phyloP scores from a whole-genome alignment of 352 stramenopile genomes.

The Phytophthora litchii region DNA sequence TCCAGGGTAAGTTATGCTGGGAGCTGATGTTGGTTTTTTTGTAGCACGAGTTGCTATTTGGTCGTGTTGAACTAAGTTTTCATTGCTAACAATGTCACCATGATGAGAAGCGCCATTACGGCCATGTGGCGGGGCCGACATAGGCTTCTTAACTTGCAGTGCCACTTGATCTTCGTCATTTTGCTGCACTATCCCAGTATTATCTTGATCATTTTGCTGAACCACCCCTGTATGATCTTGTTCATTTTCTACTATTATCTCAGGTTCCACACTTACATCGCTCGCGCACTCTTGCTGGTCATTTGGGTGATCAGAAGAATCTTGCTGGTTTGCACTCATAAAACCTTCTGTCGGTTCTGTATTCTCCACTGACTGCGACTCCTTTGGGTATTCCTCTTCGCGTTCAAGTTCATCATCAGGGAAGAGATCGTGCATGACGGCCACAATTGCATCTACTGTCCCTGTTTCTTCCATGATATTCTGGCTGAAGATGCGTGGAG shows the following conservation, averaged over 20 bases:
- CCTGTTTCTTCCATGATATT: slow-evolving; percentile 75
- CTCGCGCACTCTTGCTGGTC: not conserved
- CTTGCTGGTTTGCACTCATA: not conserved
- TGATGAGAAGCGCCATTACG: slow-evolving; percentile 3
- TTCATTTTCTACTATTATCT: not conserved
- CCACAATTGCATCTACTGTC: slow-evolving; percentile 60
- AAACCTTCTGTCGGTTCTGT: slow-evolving; percentile 2
- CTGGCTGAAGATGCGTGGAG: slow-evolving; percentile 65
- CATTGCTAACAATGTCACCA: not conserved
- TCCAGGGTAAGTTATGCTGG: slow-evolving; percentile 14
- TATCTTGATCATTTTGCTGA: not conserved
- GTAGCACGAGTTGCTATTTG: slow-evolving; percentile 5
- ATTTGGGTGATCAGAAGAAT: not conserved
- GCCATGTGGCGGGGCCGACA: slow-evolving; percentile 17
- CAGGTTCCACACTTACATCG: not conserved
- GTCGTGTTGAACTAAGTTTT: not conserved
- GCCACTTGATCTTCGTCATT: not conserved
- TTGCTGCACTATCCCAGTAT: not conserved
- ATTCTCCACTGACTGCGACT: slow-evolving; percentile 5
- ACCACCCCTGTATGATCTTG: not conserved
- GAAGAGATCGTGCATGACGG: slow-evolving; percentile 74
- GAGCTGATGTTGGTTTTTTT: slow-evolving; percentile 33
- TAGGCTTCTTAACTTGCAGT: slow-evolving; percentile 4
- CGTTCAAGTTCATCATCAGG: slow-evolving; percentile 47
- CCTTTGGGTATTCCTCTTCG: slow-evolving; percentile 6